These are phyloP conservation scores for Perilla frutescens DNA, from an alignment of 257 asterid genomes.

Conservation along the genomic window DNA sequence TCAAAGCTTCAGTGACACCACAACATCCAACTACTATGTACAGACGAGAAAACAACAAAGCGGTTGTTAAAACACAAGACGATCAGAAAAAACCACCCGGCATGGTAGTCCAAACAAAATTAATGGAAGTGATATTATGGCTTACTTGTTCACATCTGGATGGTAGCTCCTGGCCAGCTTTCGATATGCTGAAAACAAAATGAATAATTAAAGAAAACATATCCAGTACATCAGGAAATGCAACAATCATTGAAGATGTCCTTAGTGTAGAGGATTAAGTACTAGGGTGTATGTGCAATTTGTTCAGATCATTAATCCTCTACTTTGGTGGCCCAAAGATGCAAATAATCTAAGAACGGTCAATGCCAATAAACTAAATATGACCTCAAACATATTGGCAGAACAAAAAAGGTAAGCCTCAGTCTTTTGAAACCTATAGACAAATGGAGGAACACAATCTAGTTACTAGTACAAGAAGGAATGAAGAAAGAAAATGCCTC, in stretches of 20 bases:
- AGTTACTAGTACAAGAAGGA: no score
- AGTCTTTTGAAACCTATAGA: no score
- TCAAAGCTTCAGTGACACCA: constrained; percentile 21
- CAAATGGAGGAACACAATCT: no score
- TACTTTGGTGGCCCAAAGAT: neutral
- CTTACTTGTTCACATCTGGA: constrained; percentile 98
- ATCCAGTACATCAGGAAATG: constrained; percentile 2
- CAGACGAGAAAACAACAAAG: constrained; percentile 9
- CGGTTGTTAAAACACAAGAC: neutral
- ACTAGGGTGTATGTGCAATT: neutral
- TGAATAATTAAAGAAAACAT: neutral
- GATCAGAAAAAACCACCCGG: neutral
- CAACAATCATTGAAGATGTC: neutral
- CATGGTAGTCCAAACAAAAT: constrained; percentile 24
- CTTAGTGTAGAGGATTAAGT: neutral
- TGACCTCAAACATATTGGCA: neutral
- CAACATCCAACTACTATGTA: neutral
- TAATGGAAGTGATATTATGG: constrained; percentile 12
- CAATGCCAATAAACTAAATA: constrained; percentile 10
- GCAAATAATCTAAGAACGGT: neutral
- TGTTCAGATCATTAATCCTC: neutral
- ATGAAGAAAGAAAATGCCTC: no score
- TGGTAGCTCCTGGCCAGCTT: constrained; percentile 95
- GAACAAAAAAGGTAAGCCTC: no score
- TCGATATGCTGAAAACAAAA: constrained; percentile 80